Percentiles rank a stretch among this genome's conserved stretches.
These are phyloP conservation scores for Melaleuca alternifolia DNA, from an alignment of 345 rosid species.

Conservation along the genomic window DNA sequence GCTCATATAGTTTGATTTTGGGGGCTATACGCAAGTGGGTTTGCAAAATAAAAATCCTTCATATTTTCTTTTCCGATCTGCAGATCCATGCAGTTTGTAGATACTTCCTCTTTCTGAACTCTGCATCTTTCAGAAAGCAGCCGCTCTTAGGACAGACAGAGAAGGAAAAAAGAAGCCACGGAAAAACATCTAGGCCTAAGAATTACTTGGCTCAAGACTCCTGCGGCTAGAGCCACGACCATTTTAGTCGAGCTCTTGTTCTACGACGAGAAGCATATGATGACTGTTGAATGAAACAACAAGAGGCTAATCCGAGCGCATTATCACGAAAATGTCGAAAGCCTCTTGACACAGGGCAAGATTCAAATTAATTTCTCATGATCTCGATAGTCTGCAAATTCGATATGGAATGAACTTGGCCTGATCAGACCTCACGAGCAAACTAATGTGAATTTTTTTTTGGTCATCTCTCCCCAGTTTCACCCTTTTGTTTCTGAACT, in stretches of 20 bases:
- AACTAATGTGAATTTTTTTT: background rate
- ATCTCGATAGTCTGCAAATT: background rate
- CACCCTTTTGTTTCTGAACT: background rate
- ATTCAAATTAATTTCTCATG: background rate
- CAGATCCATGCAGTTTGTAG: background rate
- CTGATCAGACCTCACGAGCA: background rate
- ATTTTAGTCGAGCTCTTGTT: background rate
- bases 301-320: background rate
- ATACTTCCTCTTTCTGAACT: background rate
- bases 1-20: background rate
- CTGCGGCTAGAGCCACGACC: background rate
- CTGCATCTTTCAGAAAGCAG: background rate
- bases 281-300: background rate
- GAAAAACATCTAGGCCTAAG: background rate
- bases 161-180: background rate
- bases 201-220: background rate
- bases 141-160: background rate
- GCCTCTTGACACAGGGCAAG: background rate
- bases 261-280: background rate
- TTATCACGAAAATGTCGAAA: background rate
- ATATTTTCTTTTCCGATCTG: background rate
- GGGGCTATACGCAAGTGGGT: background rate
- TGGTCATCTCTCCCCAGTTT: background rate
- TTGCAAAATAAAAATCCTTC: background rate
- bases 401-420: background rate